Conservation (phyloP, 2,329 filamentous ascomycete species). For the Zymoseptoria brevis region DNA sequence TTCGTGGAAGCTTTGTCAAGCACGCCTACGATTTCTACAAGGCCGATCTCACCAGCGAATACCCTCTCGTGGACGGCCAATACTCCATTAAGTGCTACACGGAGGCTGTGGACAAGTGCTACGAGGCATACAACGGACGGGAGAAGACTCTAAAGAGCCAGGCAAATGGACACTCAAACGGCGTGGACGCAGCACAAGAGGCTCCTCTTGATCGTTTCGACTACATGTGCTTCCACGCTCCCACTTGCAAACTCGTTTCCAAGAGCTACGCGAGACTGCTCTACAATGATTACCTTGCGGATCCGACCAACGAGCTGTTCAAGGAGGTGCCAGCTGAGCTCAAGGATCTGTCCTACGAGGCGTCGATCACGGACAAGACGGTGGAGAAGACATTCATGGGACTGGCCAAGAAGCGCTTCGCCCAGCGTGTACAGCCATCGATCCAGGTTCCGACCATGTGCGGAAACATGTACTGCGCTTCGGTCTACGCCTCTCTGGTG, state of each 20-base stretch:
- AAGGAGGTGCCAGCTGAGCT: constrained; percentile 43
- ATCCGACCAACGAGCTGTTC: constrained; percentile 43
- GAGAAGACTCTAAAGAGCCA: constrained; percentile 40
- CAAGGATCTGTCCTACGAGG: constrained; percentile 38
- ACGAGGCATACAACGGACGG: constrained; percentile 46
- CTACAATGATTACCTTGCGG: constrained; percentile 45
- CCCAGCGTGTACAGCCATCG: constrained; percentile 41
- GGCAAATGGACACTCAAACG: constrained; percentile 34
- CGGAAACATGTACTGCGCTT: constrained; percentile 50
- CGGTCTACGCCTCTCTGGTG: constrained; percentile 44
- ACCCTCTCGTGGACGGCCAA: constrained; percentile 46
- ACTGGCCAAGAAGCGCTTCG: constrained; percentile 46
- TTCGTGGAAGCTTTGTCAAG: constrained; percentile 44
- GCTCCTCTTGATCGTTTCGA: constrained; percentile 46
- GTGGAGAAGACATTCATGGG: constrained; percentile 48
- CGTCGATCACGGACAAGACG: constrained; percentile 44
- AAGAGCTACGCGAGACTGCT: constrained; percentile 47
- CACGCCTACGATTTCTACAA: constrained; percentile 51
- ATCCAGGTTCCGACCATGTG: constrained; percentile 46
- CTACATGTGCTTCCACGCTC: constrained; percentile 49
- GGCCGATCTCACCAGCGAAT: constrained; percentile 47
- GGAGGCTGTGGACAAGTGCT: constrained; percentile 46
- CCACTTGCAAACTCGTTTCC: constrained; percentile 48
- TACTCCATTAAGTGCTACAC: constrained; percentile 48
- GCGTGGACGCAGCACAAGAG: constrained; percentile 34